Percentiles rank a stretch among this genome's conserved stretches.
Evolutionary conservation across 2,329 filamentous ascomycete species (phyloP).

Genomic region (Colletotrichum sp.): DNA sequence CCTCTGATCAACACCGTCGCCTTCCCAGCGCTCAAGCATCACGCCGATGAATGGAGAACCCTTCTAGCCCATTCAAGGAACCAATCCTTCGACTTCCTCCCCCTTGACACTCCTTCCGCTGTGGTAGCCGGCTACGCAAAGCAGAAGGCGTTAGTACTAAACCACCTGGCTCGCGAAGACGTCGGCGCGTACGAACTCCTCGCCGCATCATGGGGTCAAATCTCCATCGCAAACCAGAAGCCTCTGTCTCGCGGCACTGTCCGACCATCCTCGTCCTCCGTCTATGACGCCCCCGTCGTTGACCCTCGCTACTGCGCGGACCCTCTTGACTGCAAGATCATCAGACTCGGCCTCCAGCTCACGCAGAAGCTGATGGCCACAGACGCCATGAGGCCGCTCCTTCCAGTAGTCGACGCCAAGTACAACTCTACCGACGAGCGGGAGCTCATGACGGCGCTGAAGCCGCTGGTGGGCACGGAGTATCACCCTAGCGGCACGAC

Average conservation of each 20-base stretch:
- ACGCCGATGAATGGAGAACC: conserved; percentile 25
- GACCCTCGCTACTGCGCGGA: conserved; percentile 50
- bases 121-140: conserved; percentile 40
- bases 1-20: conserved; percentile 33
- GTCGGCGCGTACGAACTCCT: conserved; percentile 32
- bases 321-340: conserved; percentile 39
- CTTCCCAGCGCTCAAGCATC: conserved; percentile 27
- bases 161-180: conserved; percentile 26
- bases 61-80: conserved; percentile 25
- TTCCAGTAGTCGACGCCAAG: conserved; percentile 19
- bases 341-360: conserved; percentile 28
- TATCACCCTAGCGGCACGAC: conserved; percentile 50
- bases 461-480: conserved; percentile 37
- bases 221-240: conserved; percentile 39
- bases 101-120: conserved; percentile 28
- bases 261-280: conserved; percentile 38
- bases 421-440: conserved; percentile 23
- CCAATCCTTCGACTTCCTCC: conserved; percentile 24
- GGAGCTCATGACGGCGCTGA: conserved; percentile 34
- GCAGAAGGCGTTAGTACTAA: conserved; percentile 33
- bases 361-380: conserved; percentile 31
- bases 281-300: conserved; percentile 41
- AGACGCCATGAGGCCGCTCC: conserved; percentile 25
- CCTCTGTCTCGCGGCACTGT: conserved; percentile 50
- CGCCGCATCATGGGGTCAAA: conserved; percentile 34